Base-by-base conservation (phyloP, 192 early-diverging fungal species). In the Rhizoclosmatium globosum region DNA sequence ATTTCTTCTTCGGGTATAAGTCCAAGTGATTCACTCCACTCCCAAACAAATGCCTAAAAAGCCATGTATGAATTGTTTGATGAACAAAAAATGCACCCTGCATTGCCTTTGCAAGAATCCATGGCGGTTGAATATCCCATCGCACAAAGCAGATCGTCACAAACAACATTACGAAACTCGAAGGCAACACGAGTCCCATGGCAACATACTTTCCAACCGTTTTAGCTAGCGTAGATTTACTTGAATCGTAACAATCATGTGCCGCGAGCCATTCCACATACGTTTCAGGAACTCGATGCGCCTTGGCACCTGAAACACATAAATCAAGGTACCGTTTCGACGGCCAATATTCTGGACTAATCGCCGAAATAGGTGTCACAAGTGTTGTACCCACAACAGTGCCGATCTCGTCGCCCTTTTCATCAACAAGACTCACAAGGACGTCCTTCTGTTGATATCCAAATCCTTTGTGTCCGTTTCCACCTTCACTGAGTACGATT, bases 11-110 rank as follows among this genome's bases (percentile, higher is more conserved):
- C 31, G 31, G 31, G 31, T 31, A 0, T 31, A 31, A 31, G 31
- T 68, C 66, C 66, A 68, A 68, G 21, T 68, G 66, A 44, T 68
- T 68, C 0, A 68, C 43, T 47, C 69, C 69, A 41, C 48, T 56
- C n/a, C 69, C 69, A 56, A 71, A 71, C 21, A 71, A 53, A 45
- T 56, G 50, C 13, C 2, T 4, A 13, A 71, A 71, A 56, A 31
- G 4, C 11, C 19, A 47, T n/a, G 13, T 4, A 43, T 71, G 69
- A 3, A 53, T 3, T 4, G 3, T 11, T 4, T 31, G 46, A 19
- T 13, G 3, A 4, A 56, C 13, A 4, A 15, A 39, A 13, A 47
- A 19, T 7, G 47, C 39, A 19, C 6, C 1, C 15, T 4, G 4
- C 13, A 53, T 15, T 4, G 4, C 17, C 6, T 6, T 39, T 11